Evolutionary conservation across 495 filamentous ascomycete species (phyloP), one percentile per base, ranked within the genome.

Genomic region (Hypoxylon crocopeplum): DNA sequence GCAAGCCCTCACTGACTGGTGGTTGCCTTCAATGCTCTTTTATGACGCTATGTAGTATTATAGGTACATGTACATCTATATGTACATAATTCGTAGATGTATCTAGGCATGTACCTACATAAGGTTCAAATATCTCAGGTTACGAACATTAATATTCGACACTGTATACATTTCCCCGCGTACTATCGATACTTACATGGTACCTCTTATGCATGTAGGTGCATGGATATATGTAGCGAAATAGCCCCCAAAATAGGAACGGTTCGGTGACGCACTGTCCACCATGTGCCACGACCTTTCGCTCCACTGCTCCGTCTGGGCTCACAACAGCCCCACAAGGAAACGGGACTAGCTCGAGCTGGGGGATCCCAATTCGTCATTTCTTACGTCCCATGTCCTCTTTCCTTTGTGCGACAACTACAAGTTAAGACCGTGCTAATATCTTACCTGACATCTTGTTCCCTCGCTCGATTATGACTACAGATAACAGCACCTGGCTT

Each of bases 181-280:
- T n/a, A n/a, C n/a, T n/a, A n/a, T 5, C 11, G 17, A 33, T 48
- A 22, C 1, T 6, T 48, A 48, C 45, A 32, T 33, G 17, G 10
- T 27, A 27, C 24, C 8, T 27, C 15, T 12, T 24, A 34, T 17
- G 27, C 45, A 22, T 49, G 33, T 37, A 36, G 24, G 46, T 25
- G 5, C 27, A 15, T n/a, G n/a, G n/a, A n/a, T n/a, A n/a, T 48
- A 36, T 34, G 25, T 47, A 3, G 5, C 7, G 13, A 51, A 45
- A 48, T 32, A 33, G 57, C 59, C 57, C 59, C 59, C 59, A 56
- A 61, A 27, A 27, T 15, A 33, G 13, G 13, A 36, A 11, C 7
- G 0, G 13, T 54, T 63, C 59, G 59, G 59, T 63, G 59, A 63
- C 53, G 53, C 59, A 63, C 59, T 5, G 48, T 27, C 52, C 59